A percentile compares a stretch with the other conserved stretches of the same genome.
These are phyloP conservation scores for Allantophomopsis lycopodina DNA, from an alignment of 2,329 filamentous ascomycete species.

Conservation along the genomic window DNA sequence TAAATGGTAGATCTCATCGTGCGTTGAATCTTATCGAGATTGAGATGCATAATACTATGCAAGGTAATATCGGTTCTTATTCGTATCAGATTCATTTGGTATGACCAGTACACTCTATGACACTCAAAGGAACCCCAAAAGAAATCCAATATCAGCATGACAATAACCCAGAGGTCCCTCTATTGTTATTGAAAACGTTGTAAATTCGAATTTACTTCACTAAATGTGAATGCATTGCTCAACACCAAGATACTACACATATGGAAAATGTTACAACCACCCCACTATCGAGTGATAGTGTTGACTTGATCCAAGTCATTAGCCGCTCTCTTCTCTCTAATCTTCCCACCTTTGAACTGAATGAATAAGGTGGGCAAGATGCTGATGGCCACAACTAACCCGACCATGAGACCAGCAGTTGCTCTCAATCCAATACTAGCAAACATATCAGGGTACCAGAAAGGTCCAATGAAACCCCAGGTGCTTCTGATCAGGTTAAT, in stretches of 20 bases:
- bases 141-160: no score
- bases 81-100: no score
- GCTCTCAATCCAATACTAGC: slow-evolving; percentile 17
- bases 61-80: no score
- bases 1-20: no score
- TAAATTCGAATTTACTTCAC: no score
- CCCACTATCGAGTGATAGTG: neutral
- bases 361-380: slow-evolving; percentile 18
- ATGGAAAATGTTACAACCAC: neutral
- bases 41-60: no score
- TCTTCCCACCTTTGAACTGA: slow-evolving; percentile 12
- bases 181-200: no score
- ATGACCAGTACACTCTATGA: no score
- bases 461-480: slow-evolving; percentile 27
- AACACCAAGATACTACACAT: neutral
- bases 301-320: neutral
- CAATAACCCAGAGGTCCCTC: no score
- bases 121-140: no score
- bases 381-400: slow-evolving; percentile 20
- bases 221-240: neutral
- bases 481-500: slow-evolving; percentile 40
- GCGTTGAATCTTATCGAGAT: no score
- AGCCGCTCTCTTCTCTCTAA: neutral
- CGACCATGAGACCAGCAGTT: slow-evolving; percentile 21
- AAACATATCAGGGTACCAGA: slow-evolving; percentile 25